These are phyloP conservation scores for Jamesozyma jinghongensis DNA, from an alignment of 805 yeast species.

Conservation along the genomic window DNA sequence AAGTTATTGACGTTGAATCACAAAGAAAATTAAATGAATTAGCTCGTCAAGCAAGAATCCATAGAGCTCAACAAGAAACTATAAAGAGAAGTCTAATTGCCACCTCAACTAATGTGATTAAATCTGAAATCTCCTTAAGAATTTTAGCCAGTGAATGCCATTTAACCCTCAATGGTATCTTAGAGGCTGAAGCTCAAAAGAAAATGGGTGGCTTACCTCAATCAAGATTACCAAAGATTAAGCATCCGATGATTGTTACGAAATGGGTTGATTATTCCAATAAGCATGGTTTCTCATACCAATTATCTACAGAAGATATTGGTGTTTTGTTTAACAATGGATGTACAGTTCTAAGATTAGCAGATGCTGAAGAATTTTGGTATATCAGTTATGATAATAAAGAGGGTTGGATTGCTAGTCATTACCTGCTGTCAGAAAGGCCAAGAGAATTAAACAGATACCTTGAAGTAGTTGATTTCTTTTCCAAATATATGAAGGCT, in stretches of 20 bases:
- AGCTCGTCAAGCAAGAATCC: slow-evolving; percentile 29
- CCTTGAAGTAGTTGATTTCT: slow-evolving; percentile 78
- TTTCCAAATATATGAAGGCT: slow-evolving; percentile 85
- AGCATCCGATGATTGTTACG: slow-evolving; percentile 61
- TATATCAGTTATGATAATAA: slow-evolving; percentile 43
- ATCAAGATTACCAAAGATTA: slow-evolving; percentile 25
- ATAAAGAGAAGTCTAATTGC: slow-evolving; percentile 25
- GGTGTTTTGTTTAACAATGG: slow-evolving; percentile 87
- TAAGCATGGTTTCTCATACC: slow-evolving; percentile 92
- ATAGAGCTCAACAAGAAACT: slow-evolving; percentile 29
- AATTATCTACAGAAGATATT: slow-evolving; percentile 77
- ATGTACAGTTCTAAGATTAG: slow-evolving; percentile 66
- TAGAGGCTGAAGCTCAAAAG: slow-evolving; percentile 38
- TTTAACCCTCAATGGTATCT: slow-evolving; percentile 37
- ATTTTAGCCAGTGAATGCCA: slow-evolving; percentile 39
- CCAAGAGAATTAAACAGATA: slow-evolving; percentile 53
- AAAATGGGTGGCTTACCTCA: slow-evolving; percentile 33
- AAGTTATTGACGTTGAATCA: slow-evolving; percentile 39
- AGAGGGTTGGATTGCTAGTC: slow-evolving; percentile 48
- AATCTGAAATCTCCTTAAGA: slow-evolving; percentile 32
- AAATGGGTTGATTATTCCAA: slow-evolving; percentile 98
- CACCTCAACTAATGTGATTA: slow-evolving; percentile 30
- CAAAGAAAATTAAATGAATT: slow-evolving; percentile 28
- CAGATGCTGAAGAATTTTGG: slow-evolving; percentile 56
- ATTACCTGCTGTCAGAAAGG: slow-evolving; percentile 34